Evolutionary conservation across 768 basidiomycete genomes (phyloP), one percentile per base, ranked within the genome.

Genomic region (Phlegmacium glaucopus): DNA sequence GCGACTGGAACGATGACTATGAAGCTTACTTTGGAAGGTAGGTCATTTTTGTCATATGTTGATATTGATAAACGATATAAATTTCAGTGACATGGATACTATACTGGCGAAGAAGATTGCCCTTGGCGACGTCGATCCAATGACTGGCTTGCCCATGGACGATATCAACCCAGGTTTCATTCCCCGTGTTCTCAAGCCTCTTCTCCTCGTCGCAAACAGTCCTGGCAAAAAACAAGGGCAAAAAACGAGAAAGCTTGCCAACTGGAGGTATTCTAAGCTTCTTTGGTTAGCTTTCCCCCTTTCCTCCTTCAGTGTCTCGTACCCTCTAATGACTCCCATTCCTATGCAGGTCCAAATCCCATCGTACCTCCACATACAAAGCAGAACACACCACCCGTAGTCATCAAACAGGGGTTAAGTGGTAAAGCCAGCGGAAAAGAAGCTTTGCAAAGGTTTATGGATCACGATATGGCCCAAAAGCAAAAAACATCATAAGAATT

Each of bases 351-450:
- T 50, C 64, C 70, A 36, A 76, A 75, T 58, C 63, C 74, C 9
- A 67, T 56, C 42, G 71, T 74, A 28, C 69, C 72, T 25, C 61
- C 61, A 13, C 53, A 49, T 43, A 34, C 50, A 13, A 52, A 47
- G 4, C 47, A 45, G 12, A 53, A 55, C 39, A 17, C 42, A 16
- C 42, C 47, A 18, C 15, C 56, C 38, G 52, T 18, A 29, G 45
- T 43, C 35, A 47, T 36, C 55, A 55, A 56, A 62, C 61, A 30
- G 57, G 57, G 51, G 47, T 54, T 47, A 59, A 42, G 64, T 25
- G 86, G 87, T 16, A 79, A 77, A 48, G 74, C 77, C 6, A 90
- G 86, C 55, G 89, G 89, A 12, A 90, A 90, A 74, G 89, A 45
- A 87, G 85, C 1, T 70, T 92, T 28, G 73, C 75, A 17, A 84